Evolutionary conservation across 768 basidiomycete species (phyloP), one percentile per base, ranked within the genome.

Genomic region (Polyporus arcularius): DNA sequence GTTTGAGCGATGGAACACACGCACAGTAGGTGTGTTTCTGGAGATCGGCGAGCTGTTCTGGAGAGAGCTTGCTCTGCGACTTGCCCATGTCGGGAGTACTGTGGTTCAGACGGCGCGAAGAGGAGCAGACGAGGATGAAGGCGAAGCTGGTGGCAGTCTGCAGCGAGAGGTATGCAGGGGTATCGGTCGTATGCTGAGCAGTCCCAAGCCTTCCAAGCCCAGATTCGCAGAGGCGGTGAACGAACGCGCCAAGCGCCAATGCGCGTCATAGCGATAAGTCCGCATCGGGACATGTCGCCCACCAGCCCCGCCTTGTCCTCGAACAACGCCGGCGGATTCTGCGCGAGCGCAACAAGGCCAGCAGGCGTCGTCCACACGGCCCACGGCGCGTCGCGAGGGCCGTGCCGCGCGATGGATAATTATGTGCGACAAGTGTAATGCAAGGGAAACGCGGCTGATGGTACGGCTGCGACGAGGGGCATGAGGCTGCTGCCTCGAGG

Each of bases 1-100:
- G 56, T 46, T 62, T 67, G 63, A 68, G 67, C 58, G 28, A 50
- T 50, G 40, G 43, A 58, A 49, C 53, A 66, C 49, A 70, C 84
- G 72, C 68, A 96, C 97, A 98, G 74, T 98, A 96, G 0, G 97
- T 99, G 76, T 94, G 91, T 85, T 95, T 96, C 79, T 98, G 96
- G 53, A 99, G 87, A 70, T 96, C 94, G 16, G 88, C 81, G 62
- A 99, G 87, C 76, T 98, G 94, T 62, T 98, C 96, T 45, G 90
- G 87, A 14, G 93, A 89, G 48, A 99, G 85, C 76, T 98, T 99
- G 68, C 89, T 92, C 76, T 98, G 95, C 38, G 93, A 90, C 80
- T 98, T 98, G 76, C 97, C 97, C 97, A 98, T 98, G 65, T 53
- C 35, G 35, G 35, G 35, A 11, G 35, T n/a, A n/a, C n/a, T n/a